Evolutionary conservation across 345 rosid genomes (phyloP).

Genomic region (Citrus cavaleriei): DNA sequence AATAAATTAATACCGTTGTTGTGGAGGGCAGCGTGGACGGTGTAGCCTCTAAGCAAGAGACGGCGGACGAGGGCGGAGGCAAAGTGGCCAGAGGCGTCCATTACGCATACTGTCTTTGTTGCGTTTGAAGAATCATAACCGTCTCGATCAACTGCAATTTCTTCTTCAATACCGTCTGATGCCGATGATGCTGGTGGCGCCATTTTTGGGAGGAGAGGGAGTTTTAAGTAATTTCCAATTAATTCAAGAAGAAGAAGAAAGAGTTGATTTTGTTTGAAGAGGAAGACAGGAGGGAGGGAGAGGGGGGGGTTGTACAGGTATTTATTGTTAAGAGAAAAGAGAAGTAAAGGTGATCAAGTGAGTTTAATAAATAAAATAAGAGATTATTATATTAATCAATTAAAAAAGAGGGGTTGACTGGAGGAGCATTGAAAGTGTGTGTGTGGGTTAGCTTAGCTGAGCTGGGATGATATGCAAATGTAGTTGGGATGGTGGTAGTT

Average conservation of each 20-base stretch:
- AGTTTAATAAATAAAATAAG: too few relatives aligned
- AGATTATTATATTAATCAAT: too few relatives aligned
- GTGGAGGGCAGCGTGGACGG: conserved; percentile 59
- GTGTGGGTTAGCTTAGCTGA: too few relatives aligned
- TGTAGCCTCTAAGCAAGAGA: conserved; percentile 48
- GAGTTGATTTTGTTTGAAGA: too few relatives aligned
- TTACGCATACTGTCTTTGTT: conserved; percentile 44
- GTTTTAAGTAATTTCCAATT: not conserved
- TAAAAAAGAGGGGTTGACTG: too few relatives aligned
- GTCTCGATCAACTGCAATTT: too few relatives aligned
- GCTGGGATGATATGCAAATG: too few relatives aligned
- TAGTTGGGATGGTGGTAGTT: not conserved
- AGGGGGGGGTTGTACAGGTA: not conserved
- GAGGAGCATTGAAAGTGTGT: too few relatives aligned
- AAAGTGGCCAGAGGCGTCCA: conserved; percentile 59
- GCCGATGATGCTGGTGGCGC: conserved; percentile 21
- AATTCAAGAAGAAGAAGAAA: not conserved
- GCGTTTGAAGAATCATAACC: too few relatives aligned
- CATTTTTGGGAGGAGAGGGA: conserved; percentile 16
- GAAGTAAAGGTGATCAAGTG: too few relatives aligned
- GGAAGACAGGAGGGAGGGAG: too few relatives aligned
- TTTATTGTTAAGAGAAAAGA: not conserved
- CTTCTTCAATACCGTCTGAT: not conserved
- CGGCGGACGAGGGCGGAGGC: conserved; percentile 44
- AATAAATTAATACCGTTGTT: conserved; percentile 24